These are phyloP conservation scores for Pseudocercospora musae DNA, from an alignment of 2,329 filamentous ascomycete genomes.

Conservation along the genomic window DNA sequence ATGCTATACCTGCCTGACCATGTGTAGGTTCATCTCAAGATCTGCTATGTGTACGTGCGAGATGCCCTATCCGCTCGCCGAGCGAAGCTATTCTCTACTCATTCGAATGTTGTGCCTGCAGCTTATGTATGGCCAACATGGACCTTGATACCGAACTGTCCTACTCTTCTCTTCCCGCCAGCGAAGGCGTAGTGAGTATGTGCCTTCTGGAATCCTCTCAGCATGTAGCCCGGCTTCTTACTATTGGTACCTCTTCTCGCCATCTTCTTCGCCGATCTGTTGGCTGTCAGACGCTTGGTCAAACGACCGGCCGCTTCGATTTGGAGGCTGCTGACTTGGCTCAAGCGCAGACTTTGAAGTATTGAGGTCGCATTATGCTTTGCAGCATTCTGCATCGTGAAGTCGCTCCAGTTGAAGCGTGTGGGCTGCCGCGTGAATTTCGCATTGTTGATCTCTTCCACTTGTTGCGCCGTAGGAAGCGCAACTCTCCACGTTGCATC, in stretches of 20 bases:
- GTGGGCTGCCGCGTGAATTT: conserved; percentile 21
- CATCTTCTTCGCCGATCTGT: conserved; percentile 31
- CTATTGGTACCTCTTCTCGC: conserved; percentile 30
- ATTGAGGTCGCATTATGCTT: conserved; percentile 23
- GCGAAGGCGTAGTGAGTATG: conserved; percentile 26
- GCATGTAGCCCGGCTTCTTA: conserved; percentile 29
- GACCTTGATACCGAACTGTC: conserved; percentile 32
- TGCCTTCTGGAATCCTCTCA: conserved; percentile 30
- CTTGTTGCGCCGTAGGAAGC: conserved; percentile 26
- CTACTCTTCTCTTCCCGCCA: conserved; percentile 33
- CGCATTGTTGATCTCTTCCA: conserved; percentile 27
- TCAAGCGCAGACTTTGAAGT: conserved; percentile 26
- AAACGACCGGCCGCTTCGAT: conserved; percentile 34
- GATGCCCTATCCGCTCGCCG: neutral
- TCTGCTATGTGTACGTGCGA: neutral
- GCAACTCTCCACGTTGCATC: conserved; percentile 34
- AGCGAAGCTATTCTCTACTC: neutral
- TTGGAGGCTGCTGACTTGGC: conserved; percentile 30
- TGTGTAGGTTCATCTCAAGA: neutral
- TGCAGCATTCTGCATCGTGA: conserved; percentile 18
- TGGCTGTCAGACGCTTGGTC: conserved; percentile 35
- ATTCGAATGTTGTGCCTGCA: neutral
- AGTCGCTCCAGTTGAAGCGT: conserved; percentile 23
- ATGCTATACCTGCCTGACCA: neutral
- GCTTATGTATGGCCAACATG: conserved; percentile 27